Base-by-base conservation (phyloP, 2,329 filamentous ascomycete genomes). In the Diaporthe sp. region DNA sequence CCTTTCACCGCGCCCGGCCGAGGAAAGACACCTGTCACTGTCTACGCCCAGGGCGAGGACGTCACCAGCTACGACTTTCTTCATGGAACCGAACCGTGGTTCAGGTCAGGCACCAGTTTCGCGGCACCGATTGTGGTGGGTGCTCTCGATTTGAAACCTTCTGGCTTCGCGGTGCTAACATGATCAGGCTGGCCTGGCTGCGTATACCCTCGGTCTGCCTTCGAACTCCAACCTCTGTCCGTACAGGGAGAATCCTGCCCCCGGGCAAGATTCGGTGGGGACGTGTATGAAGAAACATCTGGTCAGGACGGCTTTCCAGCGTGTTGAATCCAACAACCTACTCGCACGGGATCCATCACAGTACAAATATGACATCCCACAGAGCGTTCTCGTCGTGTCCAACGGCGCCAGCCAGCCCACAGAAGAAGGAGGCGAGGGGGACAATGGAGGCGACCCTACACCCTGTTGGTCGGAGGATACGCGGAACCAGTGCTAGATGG, bases 91-190 rank as follows among this genome's bases (percentile, higher is more conserved):
- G 35, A 7, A 15, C 63, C 22, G 4, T 13, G 25, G 13, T 2
- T 22, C 3, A 53, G n/a, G 8, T 39, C 30, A 39, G 47, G 63
- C 7, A 68, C 47, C 32, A 68, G 63, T 53, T 68, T 15, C 2
- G 10, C 63, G 47, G 10, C 63, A n/a, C 47, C 63, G n/a, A n/a
- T 68, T 53, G 63, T 68, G 32, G 63, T 68, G 4, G 7, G 63
- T 68, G 15, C 22, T 19, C 22, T 12, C 2, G 3, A 3, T 17
- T 44, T 12, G 0, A 10, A 53, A 4, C n/a, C 27, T 10, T 13
- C 4, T 9, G 12, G 15, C 2, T 27, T 25, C 13, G 15, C 12
- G 4, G 3, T 32, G n/a, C 47, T 68, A 22, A 68, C 47, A 30
- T 39, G 22, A 2, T 13, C 9, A 68, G 63, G 63, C 44, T 53